Base-by-base conservation (phyloP, 106 monocot species). In the Agapanthus africanus region DNA sequence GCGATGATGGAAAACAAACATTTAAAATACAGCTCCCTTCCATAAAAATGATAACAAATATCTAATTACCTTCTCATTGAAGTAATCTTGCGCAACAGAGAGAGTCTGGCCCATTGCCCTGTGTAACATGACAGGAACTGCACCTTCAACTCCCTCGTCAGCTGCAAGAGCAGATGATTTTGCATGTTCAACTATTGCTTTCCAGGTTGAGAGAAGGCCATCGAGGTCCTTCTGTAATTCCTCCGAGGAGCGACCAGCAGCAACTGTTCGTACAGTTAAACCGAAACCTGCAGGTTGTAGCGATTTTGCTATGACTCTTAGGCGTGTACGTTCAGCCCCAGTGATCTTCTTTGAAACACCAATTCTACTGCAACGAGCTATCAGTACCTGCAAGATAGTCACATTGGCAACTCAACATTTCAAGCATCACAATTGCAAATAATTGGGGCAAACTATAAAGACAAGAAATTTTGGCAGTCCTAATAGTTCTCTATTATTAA, bases 171-270 rank as follows among this genome's bases (percentile, higher is more conserved):
- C 88, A 46, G 95, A 83, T 68, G 95, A 95, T 83, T 88, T 88
- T 73, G 95, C 91, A 82, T 84, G 85, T 67, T 91, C 91, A 84
- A 85, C 74, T 64, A 95, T 91, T 59, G 81, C 60, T 71, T 88
- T 91, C 95, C 95, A 91, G 22, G 95, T 88, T 66, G 80, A 78
- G 31, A 95, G 70, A 28, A 88, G 67, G 9, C 86, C 81, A 32
- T 91, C 82, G 30, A 95, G 86, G 66, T 95, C 95, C 71, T 91
- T 95, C 71, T 88, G 84, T 59, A 95, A 75, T 72, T 95, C 95
- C 73, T 95, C 82, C 74, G 82, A 67, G 31, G 95, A 82, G 80
- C 91, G 95, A 44, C 88, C 88, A 44, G 83, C 75, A 77, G 95
- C 91, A 68, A 88, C 95, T 27, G 95, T 91, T 74, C 95, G 77